These are phyloP conservation scores for Lophiostoma macrostomum DNA, from an alignment of 495 filamentous ascomycete genomes.

Conservation along the genomic window DNA sequence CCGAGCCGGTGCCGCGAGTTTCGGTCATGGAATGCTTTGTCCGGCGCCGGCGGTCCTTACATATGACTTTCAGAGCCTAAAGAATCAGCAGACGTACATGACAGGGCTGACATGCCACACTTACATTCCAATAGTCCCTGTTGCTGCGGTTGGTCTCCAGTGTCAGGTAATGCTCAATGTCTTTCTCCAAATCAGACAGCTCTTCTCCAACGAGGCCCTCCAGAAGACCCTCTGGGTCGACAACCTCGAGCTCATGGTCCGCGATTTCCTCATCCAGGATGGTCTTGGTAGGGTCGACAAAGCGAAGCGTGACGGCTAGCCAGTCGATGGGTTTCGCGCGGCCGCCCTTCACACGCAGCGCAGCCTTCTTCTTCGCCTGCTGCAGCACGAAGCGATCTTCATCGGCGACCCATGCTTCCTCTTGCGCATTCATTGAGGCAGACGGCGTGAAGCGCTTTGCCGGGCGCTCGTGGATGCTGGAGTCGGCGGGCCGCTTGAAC, in stretches of 20 bases:
- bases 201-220: slow-evolving; percentile 68
- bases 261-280: slow-evolving; percentile 78
- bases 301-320: slow-evolving; percentile 84
- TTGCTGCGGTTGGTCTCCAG: slow-evolving; percentile 77
- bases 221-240: slow-evolving; percentile 79
- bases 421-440: slow-evolving; percentile 37
- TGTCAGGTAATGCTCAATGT: slow-evolving; percentile 80
- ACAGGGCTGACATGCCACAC: slow-evolving; percentile 6
- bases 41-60: slow-evolving; percentile 69
- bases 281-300: slow-evolving; percentile 73
- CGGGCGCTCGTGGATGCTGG: neutral
- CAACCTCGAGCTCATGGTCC: slow-evolving; percentile 72
- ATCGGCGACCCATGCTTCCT: slow-evolving; percentile 74
- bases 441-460: slow-evolving; percentile 24
- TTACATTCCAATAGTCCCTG: slow-evolving; percentile 79
- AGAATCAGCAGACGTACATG: slow-evolving; percentile 30
- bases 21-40: slow-evolving; percentile 58
- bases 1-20: slow-evolving; percentile 73
- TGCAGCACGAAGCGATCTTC: slow-evolving; percentile 96
- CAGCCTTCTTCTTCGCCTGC: slow-evolving; percentile 97
- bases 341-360: slow-evolving; percentile 90
- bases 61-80: slow-evolving; percentile 78
- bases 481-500: slow-evolving; percentile 38
- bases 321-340: slow-evolving; percentile 93
- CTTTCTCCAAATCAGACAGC: slow-evolving; percentile 74